phyloP scores from a whole-genome alignment of 2,329 filamentous ascomycete genomes.

The Penicillium sp. region DNA sequence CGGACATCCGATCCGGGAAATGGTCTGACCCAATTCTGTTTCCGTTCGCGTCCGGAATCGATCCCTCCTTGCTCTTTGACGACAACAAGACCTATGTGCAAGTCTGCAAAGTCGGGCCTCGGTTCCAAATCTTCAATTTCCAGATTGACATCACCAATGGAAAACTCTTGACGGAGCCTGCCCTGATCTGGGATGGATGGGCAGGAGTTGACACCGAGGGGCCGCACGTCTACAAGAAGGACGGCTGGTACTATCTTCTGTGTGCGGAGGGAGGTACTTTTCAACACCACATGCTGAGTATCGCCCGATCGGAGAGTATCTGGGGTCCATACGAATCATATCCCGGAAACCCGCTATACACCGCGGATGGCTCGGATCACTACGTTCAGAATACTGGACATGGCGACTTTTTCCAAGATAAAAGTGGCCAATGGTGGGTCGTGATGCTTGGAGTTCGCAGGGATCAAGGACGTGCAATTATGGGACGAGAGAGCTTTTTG shows the following conservation, averaged over 20 bases:
- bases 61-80: slow-evolving; percentile 53
- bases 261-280: slow-evolving; percentile 33
- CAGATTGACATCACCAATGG: slow-evolving; percentile 16
- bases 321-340: slow-evolving; percentile 46
- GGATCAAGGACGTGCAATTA: slow-evolving; percentile 5
- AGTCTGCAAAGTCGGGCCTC: slow-evolving; percentile 12
- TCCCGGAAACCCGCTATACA: slow-evolving; percentile 46
- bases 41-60: slow-evolving; percentile 41
- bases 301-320: slow-evolving; percentile 32
- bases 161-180: slow-evolving; percentile 1
- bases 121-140: slow-evolving; percentile 12
- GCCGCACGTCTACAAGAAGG: slow-evolving; percentile 34
- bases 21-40: slow-evolving; percentile 49
- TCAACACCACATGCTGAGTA: slow-evolving; percentile 30
- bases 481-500: slow-evolving; percentile 14
- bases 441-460: slow-evolving; percentile 39
- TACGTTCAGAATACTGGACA: slow-evolving; percentile 59
- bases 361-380: slow-evolving; percentile 40
- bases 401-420: slow-evolving; percentile 59
- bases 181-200: slow-evolving; percentile 14
- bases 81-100: slow-evolving; percentile 33
- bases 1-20: slow-evolving; percentile 44
- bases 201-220: slow-evolving; percentile 25
- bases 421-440: slow-evolving; percentile 56
- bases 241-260: slow-evolving; percentile 36